Base-by-base conservation (phyloP, 2,329 filamentous ascomycete genomes). In the Coniella lustricola region DNA sequence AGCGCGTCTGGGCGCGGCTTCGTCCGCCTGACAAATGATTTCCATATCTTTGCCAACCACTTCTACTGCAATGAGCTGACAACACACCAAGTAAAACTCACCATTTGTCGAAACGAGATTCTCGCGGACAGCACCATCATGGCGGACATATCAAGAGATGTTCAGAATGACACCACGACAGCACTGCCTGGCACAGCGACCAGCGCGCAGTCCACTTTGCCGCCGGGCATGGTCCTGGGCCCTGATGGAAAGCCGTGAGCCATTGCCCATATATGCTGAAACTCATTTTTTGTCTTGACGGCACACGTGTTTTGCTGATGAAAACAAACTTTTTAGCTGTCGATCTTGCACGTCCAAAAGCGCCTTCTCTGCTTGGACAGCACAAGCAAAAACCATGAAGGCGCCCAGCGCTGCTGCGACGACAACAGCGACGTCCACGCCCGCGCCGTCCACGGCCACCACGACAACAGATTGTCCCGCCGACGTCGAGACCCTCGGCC, bases 171-270 rank as follows among this genome's bases (percentile, higher is more conserved):
- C 44, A 46, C 49, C 49, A 53, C 49, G 32, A 49, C 54, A 16
- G 51, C 57, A 38, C 54, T 52, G 53, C 10, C 54, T 22, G 55
- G 51, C 17, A 36, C 55, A 5, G 48, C 59, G 18, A 66, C 65
- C 22, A 7, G 33, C 17, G 44, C 14, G 51, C 57, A 63, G 42
- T 67, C 74, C 21, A 77, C 74, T 59, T 67, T 85, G 25, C 79
- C 85, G 14, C 87, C 84, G 60, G 85, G 86, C 54, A 74, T 91
- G 2, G 77, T 91, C 33, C 68, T 91, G 32, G 87, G 84, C 39
- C 84, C 84, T 54, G 86, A 93, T 69, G 87, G 87, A 48, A 93
- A 93, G 67, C 87, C 87, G 87, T 91, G 68, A 72, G 85, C n/a
- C 10, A 12, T 68, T 43, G 34, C 18, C 5, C 5, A 22, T 31